These are phyloP conservation scores for Epichloe sibirici DNA, from an alignment of 2,329 filamentous ascomycete species.

Conservation along the genomic window DNA sequence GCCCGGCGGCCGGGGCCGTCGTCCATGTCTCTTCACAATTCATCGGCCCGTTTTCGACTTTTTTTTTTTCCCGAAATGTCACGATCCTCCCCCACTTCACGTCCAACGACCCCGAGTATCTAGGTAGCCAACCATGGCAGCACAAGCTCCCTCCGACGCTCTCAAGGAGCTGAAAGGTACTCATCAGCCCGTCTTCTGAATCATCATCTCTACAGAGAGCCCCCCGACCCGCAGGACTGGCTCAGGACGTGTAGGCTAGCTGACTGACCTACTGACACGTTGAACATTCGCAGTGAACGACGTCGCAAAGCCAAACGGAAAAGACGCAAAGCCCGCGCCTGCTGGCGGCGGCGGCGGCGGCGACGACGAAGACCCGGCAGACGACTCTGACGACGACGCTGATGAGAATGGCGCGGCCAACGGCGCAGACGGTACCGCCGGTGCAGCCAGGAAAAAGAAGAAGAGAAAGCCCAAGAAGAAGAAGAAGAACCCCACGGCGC, in stretches of 20 bases:
- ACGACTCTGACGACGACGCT: constrained; percentile 41
- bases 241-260: background rate
- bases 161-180: constrained; percentile 31
- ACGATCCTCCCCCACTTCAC: background rate
- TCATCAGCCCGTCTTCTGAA: background rate
- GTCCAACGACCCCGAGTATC: background rate
- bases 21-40: background rate
- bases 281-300: constrained; percentile 23
- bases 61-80: background rate
- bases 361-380: constrained; percentile 30
- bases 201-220: background rate
- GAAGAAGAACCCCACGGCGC: constrained; percentile 63
- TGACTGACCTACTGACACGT: background rate
- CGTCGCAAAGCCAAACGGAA: constrained; percentile 25
- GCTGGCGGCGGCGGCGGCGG: constrained; percentile 25
- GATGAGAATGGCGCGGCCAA: constrained; percentile 28
- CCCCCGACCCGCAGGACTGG: background rate
- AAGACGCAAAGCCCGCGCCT: constrained; percentile 26
- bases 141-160: constrained; percentile 30
- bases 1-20: background rate
- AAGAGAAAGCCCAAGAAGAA: constrained; percentile 81
- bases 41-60: background rate
- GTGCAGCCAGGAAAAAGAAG: constrained; percentile 34
- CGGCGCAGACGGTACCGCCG: constrained; percentile 26
- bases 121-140: constrained; percentile 26